Evolutionary conservation across 2,329 filamentous ascomycete species (phyloP).

Genomic region (Sclerotinia minor): DNA sequence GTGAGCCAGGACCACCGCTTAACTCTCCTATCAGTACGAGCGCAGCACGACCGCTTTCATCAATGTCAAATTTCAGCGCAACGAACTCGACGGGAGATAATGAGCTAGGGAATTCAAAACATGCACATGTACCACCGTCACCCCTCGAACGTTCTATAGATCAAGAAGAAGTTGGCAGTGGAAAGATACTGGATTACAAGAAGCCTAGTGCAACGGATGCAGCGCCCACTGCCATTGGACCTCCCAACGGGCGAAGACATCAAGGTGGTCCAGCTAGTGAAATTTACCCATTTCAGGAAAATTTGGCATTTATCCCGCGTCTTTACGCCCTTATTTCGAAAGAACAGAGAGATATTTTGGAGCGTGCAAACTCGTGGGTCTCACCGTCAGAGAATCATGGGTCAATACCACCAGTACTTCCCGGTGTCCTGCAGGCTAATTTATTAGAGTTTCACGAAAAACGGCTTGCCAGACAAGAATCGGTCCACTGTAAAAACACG

Average conservation of each 20-base stretch:
- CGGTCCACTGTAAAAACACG: neutral
- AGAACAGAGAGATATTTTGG: slow-evolving; percentile 53
- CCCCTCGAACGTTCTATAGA: neutral
- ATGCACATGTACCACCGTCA: neutral
- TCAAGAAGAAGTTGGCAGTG: neutral
- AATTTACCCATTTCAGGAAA: slow-evolving; percentile 32
- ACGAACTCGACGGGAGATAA: neutral
- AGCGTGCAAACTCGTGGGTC: slow-evolving; percentile 46
- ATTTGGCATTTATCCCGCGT: slow-evolving; percentile 42
- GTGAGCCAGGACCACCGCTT: neutral
- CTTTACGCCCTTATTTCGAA: slow-evolving; percentile 49
- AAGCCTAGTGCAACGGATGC: neutral
- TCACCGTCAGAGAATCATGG: slow-evolving; percentile 29
- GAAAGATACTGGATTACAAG: neutral
- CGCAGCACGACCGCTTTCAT: neutral
- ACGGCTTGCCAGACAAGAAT: neutral
- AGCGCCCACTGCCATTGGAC: neutral
- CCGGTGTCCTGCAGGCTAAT: slow-evolving; percentile 36
- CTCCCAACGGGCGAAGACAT: neutral
- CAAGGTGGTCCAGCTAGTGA: neutral
- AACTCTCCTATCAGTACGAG: neutral
- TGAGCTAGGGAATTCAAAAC: neutral
- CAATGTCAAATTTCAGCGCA: neutral
- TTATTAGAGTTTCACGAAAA: slow-evolving; percentile 25
- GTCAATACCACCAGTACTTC: slow-evolving; percentile 44